These are phyloP conservation scores for Colletotrichum graminicola DNA, from an alignment of 2,329 filamentous ascomycete species.

Conservation along the genomic window DNA sequence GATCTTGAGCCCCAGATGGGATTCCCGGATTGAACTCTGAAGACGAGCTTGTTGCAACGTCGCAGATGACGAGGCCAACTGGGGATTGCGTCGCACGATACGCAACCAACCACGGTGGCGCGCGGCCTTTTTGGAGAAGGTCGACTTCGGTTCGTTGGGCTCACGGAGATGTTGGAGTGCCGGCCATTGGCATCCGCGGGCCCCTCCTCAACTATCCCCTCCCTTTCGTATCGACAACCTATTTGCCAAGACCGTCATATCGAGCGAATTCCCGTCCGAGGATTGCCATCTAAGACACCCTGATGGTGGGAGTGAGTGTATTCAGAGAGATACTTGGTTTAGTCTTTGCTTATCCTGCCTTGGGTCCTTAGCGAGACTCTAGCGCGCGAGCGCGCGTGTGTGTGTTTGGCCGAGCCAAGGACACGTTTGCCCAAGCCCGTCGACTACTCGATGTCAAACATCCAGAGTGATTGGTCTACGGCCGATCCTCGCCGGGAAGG, in stretches of 20 bases:
- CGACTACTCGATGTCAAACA: not conserved
- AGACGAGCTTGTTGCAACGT: conserved; percentile 28
- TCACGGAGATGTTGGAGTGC: not conserved
- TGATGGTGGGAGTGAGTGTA: not conserved
- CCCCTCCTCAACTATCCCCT: too few relatives aligned
- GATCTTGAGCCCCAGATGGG: not conserved
- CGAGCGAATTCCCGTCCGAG: not conserved
- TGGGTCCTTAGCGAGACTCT: too few relatives aligned
- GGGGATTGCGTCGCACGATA: not conserved
- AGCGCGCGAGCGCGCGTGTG: too few relatives aligned
- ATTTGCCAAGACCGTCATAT: not conserved
- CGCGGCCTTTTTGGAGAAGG: too few relatives aligned
- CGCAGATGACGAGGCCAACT: conserved; percentile 21
- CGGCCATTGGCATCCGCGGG: not conserved
- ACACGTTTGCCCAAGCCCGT: not conserved
- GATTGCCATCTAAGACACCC: not conserved
- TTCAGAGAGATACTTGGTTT: not conserved
- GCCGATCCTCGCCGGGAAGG: not conserved
- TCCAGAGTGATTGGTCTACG: not conserved
- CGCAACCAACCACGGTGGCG: conserved; percentile 10
- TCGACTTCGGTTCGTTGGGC: conserved; percentile 2
- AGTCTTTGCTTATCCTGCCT: not conserved
- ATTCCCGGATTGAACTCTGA: not conserved
- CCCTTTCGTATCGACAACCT: not conserved
- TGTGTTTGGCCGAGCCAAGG: not conserved